Evolutionary conservation across 1,284 basidiomycete genomes (phyloP).

Genomic region (Fistulina hepatica): DNA sequence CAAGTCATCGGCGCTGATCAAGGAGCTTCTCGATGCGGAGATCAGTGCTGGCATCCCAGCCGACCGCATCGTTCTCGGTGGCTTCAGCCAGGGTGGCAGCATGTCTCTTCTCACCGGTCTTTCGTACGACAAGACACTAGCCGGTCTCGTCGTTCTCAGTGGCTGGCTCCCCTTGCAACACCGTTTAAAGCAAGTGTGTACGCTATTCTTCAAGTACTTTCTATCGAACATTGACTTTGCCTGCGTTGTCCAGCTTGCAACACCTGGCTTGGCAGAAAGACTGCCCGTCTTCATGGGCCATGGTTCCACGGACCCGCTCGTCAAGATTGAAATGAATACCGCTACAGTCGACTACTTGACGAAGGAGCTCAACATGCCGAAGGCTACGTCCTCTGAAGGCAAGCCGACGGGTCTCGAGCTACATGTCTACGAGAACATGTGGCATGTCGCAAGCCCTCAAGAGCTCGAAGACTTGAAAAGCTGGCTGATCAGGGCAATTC

Average conservation of each 20-base stretch:
- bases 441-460: slow-evolving; percentile 48
- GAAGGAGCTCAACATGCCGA: slow-evolving; percentile 35
- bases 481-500: slow-evolving; percentile 49
- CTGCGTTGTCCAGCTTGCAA: slow-evolving; percentile 35
- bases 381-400: slow-evolving; percentile 17
- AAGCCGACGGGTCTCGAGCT: slow-evolving; percentile 43
- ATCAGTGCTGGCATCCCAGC: slow-evolving; percentile 60
- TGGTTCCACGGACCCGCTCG: slow-evolving; percentile 68
- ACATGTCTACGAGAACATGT: slow-evolving; percentile 47
- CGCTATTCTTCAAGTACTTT: slow-evolving; percentile 8
- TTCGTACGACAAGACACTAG: slow-evolving; percentile 57
- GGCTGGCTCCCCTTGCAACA: slow-evolving; percentile 64
- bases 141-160: slow-evolving; percentile 62
- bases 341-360: slow-evolving; percentile 34
- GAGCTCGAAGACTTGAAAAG: slow-evolving; percentile 56
- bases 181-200: slow-evolving; percentile 49
- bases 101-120: slow-evolving; percentile 68
- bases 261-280: slow-evolving; percentile 40
- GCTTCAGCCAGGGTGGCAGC: slow-evolving; percentile 84
- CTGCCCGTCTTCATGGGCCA: slow-evolving; percentile 86
- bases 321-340: slow-evolving; percentile 31
- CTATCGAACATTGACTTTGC: slow-evolving; percentile 1
- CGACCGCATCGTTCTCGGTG: slow-evolving; percentile 66
- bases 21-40: slow-evolving; percentile 64
- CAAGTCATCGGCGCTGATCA: slow-evolving; percentile 48